Evolutionary conservation across 2,329 filamentous ascomycete genomes (phyloP), one percentile per base, ranked within the genome.

Genomic region (Fusarium scirpi): DNA sequence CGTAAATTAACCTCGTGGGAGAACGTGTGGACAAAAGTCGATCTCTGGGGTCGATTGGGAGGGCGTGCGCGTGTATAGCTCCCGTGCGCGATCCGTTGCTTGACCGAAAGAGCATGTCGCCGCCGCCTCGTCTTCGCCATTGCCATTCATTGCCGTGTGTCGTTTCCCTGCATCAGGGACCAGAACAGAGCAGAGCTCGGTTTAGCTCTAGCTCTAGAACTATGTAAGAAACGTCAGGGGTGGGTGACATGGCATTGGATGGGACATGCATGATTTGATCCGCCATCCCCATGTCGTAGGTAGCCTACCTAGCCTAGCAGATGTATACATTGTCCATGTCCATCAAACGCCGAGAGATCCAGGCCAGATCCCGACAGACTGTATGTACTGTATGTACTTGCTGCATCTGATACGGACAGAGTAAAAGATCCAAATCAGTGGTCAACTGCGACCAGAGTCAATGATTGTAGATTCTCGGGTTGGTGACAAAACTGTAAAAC

Each of bases 1-100:
- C 41, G 38, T 47, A 49, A 30, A 64, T 62, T 65, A 67, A 64
- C 74, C 73, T 63, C 74, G 74, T 76, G 74, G 73, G 74, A 74
- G 65, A 76, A 67, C 54, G 71, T 72, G 58, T 76, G 74, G 74
- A 67, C 56, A 62, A 70, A 65, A 76, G 65, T 41, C 48, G 62
- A 67, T 74, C 68, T 72, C 61, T 70, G 64, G 55, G 65, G 56
- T 63, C 55, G 34, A 63, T 51, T 40, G 25, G 65, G 53, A 52
- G 69, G 53, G 68, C 49, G 56, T 65, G 64, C 38, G 55, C 43
- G 43, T 49, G 53, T 38, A 55, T 62, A 66, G 62, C 48, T 69
- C 61, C 67, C 67, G 66, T 62, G 66, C 61, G 34, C 34, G 24
- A 53, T 62, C 48, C 38, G 59, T 70, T 62, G 48, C 62, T 70